These are phyloP conservation scores for Ophiocordyceps camponoti-floridani DNA, from an alignment of 2,329 filamentous ascomycete genomes.

Conservation along the genomic window DNA sequence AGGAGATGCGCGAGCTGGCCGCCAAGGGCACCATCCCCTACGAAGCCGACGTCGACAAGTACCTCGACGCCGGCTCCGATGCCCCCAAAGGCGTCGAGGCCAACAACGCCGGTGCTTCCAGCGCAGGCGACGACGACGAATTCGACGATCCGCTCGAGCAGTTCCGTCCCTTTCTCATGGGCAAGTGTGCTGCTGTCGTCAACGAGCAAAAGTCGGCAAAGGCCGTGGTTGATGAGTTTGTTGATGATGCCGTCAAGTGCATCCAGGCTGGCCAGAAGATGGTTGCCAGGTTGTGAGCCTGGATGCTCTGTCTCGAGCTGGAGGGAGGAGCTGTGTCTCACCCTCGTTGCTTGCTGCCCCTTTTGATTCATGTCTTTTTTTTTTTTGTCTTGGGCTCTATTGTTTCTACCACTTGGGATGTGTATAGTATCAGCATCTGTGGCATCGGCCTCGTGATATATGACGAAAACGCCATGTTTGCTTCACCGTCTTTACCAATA, in stretches of 20 bases:
- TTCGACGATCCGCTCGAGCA: slow-evolving; percentile 83
- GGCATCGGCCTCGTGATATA: too few relatives aligned
- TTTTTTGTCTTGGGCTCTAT: slow-evolving; percentile 1
- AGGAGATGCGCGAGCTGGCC: slow-evolving; percentile 86
- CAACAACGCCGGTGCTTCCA: slow-evolving; percentile 40
- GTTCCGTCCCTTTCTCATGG: slow-evolving; percentile 85
- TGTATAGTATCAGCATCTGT: not conserved
- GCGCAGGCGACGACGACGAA: slow-evolving; percentile 46
- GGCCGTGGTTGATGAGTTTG: slow-evolving; percentile 86
- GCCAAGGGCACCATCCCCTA: slow-evolving; percentile 81
- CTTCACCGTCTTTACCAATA: too few relatives aligned
- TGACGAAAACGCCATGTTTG: too few relatives aligned
- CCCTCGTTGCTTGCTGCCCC: not conserved
- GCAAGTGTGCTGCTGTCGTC: slow-evolving; percentile 84
- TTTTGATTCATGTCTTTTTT: slow-evolving; percentile 1
- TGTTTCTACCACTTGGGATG: not conserved
- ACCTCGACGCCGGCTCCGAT: slow-evolving; percentile 45
- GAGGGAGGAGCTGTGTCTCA: not conserved
- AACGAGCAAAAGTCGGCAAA: slow-evolving; percentile 86
- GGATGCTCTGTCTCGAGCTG: slow-evolving; percentile 8
- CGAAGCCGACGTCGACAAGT: slow-evolving; percentile 80
- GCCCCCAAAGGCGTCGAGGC: slow-evolving; percentile 38
- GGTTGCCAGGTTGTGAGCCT: slow-evolving; percentile 46
- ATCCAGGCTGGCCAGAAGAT: slow-evolving; percentile 51
- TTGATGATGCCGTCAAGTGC: slow-evolving; percentile 58